Evolutionary conservation across 1,284 basidiomycete species (phyloP), one percentile per base, ranked within the genome.

Genomic region (Uromyces viciae-fabae): DNA sequence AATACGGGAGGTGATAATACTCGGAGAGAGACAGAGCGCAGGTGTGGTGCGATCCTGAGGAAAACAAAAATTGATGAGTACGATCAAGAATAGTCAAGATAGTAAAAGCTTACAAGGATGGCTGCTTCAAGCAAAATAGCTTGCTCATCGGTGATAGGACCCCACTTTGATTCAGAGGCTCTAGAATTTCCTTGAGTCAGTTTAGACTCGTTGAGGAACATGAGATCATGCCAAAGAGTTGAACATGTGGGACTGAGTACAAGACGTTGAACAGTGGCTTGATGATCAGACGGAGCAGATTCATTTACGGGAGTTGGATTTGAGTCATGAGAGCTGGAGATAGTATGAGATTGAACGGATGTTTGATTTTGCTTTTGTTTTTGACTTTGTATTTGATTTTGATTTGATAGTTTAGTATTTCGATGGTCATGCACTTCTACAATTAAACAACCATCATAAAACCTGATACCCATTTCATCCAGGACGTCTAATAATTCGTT

Each of bases 381-480:
- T n/a, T n/a, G n/a, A n/a, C n/a, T n/a, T n/a, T n/a, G n/a, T n/a
- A n/a, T n/a, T n/a, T n/a, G n/a, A n/a, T n/a, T n/a, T n/a, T n/a
- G 28, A 81, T 72, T 56, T 81, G 79, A 66, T 81, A 58, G 31
- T 75, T 68, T 8, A 60, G 69, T 42, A 75, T 28, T 56, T 81
- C 79, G 78, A 66, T 81, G 78, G 68, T 81, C 78, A 74, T 81
- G 78, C 62, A 81, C 78, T 49, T 81, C 78, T 33, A 81, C 78
- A 46, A 81, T 81, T 19, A 81, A 46, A 62, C 78, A 81, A 4
- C 78, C 78, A 49, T 81, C 78, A 62, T 74, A 81, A 46, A 81
- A 81, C 43, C 60, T 60, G 42, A 81, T 46, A 19, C 56, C 78
- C 0, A 66, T 43, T 42, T 81, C 78, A 22, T 81, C 78, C 31